Evolutionary conservation across 345 rosid genomes (phyloP), one percentile per base, ranked within the genome.

Genomic region (Bruguiera gymnorhiza): DNA sequence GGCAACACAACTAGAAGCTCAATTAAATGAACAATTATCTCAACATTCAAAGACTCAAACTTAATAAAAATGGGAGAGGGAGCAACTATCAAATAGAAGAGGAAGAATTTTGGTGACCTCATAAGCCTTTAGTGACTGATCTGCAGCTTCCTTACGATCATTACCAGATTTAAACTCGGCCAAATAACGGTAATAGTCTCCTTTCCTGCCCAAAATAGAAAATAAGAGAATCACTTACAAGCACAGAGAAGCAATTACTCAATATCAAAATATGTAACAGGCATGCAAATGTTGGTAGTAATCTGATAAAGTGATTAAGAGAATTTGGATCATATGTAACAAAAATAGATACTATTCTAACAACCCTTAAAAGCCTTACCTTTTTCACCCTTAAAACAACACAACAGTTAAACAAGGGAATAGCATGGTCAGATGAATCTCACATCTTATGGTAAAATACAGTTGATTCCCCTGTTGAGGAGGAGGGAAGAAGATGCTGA

Each of bases 381-480:
- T 62, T 24, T 18, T 23, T 30, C 29, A 8, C 52, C 34, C 13
- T 52, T 19, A 60, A 11, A 26, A 36, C 32, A 58, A 50, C 30
- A 65, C 24, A 43, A 60, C 20, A 48, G 2, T 10, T 30, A 43
- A 50, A 54, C 4, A 56, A 56, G 60, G 31, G 60, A 56, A 24
- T 2, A 3, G 29, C 9, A 56, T 24, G 5, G 31, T 9, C 29
- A 13, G 10, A 56, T 11, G 29, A 54, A 56, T 58, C 92, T 79
- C 72, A 86, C 93, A 90, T 93, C 70, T 93, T 93, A 73, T 80
- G 76, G 87, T 84, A 92, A 69, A 90, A 92, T 21, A 92, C 96
- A 32, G 87, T 82, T 9, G 98, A 92, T 69, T 92, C 97, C 59
- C 92, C 98, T 5, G 88, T 61, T 7, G 84, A 69, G 24, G 98